Percentiles rank a stretch among this genome's conserved stretches.
Evolutionary conservation across 1,139 yeast species (phyloP).

Genomic region (Yamadazyma siamensis): DNA sequence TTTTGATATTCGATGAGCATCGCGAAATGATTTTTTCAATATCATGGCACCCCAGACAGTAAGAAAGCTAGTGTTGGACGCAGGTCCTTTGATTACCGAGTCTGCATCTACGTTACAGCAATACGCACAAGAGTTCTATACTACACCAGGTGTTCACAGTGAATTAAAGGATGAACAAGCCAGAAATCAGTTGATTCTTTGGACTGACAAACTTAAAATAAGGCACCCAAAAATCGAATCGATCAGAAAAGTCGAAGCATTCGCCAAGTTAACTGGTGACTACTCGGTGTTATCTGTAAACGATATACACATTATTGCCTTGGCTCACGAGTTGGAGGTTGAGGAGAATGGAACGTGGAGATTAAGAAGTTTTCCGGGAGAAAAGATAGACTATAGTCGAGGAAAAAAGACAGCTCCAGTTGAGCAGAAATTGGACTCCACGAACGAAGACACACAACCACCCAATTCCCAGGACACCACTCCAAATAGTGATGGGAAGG

Average conservation of each 20-base stretch:
- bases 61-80: conserved; percentile 74
- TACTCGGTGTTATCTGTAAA: conserved; percentile 80
- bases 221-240: conserved; percentile 74
- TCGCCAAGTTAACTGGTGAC: conserved; percentile 91
- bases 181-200: conserved; percentile 67
- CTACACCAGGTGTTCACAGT: conserved; percentile 86
- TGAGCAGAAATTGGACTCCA: neutral
- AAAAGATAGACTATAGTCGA: conserved; percentile 21
- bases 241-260: conserved; percentile 63
- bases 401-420: conserved; percentile 4
- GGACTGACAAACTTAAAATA: conserved; percentile 65
- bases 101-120: conserved; percentile 72
- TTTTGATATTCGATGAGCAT: too few species aligned
- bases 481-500: conserved; percentile 9
- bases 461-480: neutral
- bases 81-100: conserved; percentile 90
- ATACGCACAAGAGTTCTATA: conserved; percentile 66
- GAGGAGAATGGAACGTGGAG: conserved; percentile 71
- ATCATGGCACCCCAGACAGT: conserved; percentile 22
- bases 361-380: conserved; percentile 73
- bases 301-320: conserved; percentile 88
- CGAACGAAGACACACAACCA: conserved; percentile 1
- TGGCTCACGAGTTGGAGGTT: conserved; percentile 81
- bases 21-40: neutral
- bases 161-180: conserved; percentile 88